These are phyloP conservation scores for Russula emetica DNA, from an alignment of 768 basidiomycete genomes.

Conservation along the genomic window DNA sequence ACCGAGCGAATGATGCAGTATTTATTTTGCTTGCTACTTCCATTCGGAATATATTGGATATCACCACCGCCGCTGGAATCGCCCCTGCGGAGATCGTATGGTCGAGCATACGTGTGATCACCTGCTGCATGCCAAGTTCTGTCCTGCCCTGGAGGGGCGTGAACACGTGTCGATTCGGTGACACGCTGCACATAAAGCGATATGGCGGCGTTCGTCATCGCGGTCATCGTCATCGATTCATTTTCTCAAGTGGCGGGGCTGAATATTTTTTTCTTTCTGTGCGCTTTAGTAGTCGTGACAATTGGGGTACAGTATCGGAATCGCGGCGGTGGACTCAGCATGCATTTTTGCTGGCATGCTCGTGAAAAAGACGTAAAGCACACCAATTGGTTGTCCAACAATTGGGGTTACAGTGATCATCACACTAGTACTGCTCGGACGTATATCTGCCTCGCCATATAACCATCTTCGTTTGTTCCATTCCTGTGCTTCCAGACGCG, in stretches of 20 bases:
- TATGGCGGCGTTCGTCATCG: background rate
- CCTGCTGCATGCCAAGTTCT: background rate
- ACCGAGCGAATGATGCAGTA: background rate
- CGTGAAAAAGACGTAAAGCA: background rate
- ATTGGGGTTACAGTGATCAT: no score
- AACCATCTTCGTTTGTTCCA: no score
- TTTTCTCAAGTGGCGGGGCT: background rate
- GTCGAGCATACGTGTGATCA: background rate
- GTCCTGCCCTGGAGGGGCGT: background rate
- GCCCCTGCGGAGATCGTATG: constrained; percentile 9
- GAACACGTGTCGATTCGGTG: constrained; percentile 2
- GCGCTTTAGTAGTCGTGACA: background rate
- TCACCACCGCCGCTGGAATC: background rate
- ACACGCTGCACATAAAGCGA: background rate
- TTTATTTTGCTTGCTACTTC: constrained; percentile 9
- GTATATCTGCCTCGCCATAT: background rate
- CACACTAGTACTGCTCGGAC: background rate
- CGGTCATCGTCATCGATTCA: background rate
- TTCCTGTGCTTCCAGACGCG: no score
- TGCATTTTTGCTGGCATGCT: background rate
- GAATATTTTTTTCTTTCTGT: no score
- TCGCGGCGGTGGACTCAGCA: background rate
- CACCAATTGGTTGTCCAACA: no score
- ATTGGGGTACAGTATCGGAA: background rate
- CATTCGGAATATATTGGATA: background rate